These are phyloP conservation scores for Lachnellula cervina DNA, from an alignment of 2,329 filamentous ascomycete species.

Conservation along the genomic window DNA sequence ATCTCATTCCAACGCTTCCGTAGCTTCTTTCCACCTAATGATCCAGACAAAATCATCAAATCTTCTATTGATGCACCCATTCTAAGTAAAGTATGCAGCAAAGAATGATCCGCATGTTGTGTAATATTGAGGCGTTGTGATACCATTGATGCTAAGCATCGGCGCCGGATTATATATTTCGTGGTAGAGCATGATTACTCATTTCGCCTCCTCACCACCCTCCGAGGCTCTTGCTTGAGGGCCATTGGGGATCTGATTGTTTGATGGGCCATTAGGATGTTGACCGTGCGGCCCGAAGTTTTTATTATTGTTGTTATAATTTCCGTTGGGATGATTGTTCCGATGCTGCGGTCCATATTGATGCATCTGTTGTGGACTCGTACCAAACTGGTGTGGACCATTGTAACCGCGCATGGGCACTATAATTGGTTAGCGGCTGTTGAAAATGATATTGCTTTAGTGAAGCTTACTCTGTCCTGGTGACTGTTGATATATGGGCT, in stretches of 20 bases:
- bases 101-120: conserved; percentile 17
- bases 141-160: conserved; percentile 29
- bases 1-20: conserved; percentile 22
- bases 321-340: conserved; percentile 48
- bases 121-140: conserved; percentile 19
- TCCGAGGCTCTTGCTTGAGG: conserved; percentile 37
- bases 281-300: conserved; percentile 39
- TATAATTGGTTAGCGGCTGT: conserved; percentile 36
- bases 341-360: conserved; percentile 54
- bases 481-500: conserved; percentile 50
- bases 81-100: conserved; percentile 29
- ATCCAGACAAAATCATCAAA: conserved; percentile 25
- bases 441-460: conserved; percentile 5
- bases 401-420: conserved; percentile 59
- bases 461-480: conserved; percentile 65
- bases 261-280: conserved; percentile 38
- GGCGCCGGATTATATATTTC: conserved; percentile 21
- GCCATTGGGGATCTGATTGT: conserved; percentile 33
- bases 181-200: conserved; percentile 23
- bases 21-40: conserved; percentile 12
- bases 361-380: conserved; percentile 57
- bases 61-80: conserved; percentile 25
- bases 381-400: conserved; percentile 58
- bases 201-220: conserved; percentile 44
- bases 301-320: conserved; percentile 43